Conservation (phyloP, 2,329 filamentous ascomycete species). For the Samsoniella hepiali region DNA sequence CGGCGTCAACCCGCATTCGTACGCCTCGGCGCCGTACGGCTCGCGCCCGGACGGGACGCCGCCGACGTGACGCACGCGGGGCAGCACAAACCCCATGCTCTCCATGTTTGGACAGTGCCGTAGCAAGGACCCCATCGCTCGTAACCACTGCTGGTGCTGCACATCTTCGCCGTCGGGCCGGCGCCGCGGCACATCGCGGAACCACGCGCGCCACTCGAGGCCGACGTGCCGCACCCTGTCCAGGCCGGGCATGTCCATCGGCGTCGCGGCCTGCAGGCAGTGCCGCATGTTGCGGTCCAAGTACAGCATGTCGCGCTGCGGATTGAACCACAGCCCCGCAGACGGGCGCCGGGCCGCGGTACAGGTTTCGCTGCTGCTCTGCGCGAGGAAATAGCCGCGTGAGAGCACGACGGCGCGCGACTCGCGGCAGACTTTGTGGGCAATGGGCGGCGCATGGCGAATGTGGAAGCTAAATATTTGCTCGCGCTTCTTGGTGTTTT, state of each 20-base stretch:
- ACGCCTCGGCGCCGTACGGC: slow-evolving; percentile 24
- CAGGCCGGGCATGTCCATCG: slow-evolving; percentile 22
- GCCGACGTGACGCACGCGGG: slow-evolving; percentile 26
- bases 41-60: slow-evolving; percentile 29
- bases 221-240: slow-evolving; percentile 29
- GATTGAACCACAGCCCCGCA: slow-evolving; percentile 26
- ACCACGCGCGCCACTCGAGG: slow-evolving; percentile 31
- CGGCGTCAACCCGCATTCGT: slow-evolving; percentile 21
- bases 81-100: slow-evolving; percentile 29
- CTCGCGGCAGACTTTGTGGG: slow-evolving; percentile 26
- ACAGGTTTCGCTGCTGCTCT: neutral
- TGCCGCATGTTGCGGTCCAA: slow-evolving; percentile 28
- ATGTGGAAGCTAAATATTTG: slow-evolving; percentile 26
- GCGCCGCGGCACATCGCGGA: slow-evolving; percentile 27
- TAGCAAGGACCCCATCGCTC: slow-evolving; percentile 23
- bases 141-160: slow-evolving; percentile 23
- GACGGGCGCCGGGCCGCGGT: slow-evolving; percentile 11
- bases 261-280: slow-evolving; percentile 20
- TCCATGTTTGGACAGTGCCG: slow-evolving; percentile 25
- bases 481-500: neutral
- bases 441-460: slow-evolving; percentile 22
- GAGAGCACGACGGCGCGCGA: slow-evolving; percentile 28
- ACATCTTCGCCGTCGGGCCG: slow-evolving; percentile 24
- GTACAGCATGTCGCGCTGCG: slow-evolving; percentile 29
- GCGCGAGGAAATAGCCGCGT: slow-evolving; percentile 27